Conservation (phyloP, 768 basidiomycete species). For the Russula olivacea region DNA sequence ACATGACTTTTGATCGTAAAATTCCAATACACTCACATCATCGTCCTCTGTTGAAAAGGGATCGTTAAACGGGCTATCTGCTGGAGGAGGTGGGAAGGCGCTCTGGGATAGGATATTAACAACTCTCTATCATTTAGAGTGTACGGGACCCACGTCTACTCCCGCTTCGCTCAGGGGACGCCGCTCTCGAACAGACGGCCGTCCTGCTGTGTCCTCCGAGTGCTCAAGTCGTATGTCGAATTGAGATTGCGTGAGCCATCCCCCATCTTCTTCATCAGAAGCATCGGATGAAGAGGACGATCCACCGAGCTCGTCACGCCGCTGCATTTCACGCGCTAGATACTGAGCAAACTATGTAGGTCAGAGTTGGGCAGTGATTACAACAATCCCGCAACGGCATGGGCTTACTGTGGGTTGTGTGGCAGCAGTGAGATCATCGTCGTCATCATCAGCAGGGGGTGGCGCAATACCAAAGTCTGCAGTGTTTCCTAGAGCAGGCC, state of each 20-base stretch:
- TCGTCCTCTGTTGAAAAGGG: constrained; percentile 45
- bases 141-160: constrained; percentile 28
- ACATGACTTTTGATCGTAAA: neutral
- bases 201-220: constrained; percentile 26
- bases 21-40: constrained; percentile 39
- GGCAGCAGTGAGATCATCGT: constrained; percentile 41
- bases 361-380: neutral
- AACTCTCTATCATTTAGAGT: neutral
- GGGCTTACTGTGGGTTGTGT: constrained; percentile 41
- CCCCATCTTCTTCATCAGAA: constrained; percentile 63
- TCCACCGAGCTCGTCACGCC: constrained; percentile 51
- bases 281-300: constrained; percentile 40
- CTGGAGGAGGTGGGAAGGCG: constrained; percentile 14
- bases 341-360: constrained; percentile 67
- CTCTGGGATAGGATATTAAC: constrained; percentile 4
- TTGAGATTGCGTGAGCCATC: constrained; percentile 76
- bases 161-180: constrained; percentile 31
- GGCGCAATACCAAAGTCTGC: constrained; percentile 58
- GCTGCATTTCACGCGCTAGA: constrained; percentile 65
- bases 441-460: constrained; percentile 40
- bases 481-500: constrained; percentile 44
- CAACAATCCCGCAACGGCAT: constrained; percentile 8
- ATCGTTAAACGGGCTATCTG: constrained; percentile 28
- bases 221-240: constrained; percentile 40
- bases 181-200: constrained; percentile 28